A percentile compares a stretch with the other conserved stretches of the same genome.
Conservation (phyloP, 2,329 filamentous ascomycete species). For the Fusarium setosum region DNA sequence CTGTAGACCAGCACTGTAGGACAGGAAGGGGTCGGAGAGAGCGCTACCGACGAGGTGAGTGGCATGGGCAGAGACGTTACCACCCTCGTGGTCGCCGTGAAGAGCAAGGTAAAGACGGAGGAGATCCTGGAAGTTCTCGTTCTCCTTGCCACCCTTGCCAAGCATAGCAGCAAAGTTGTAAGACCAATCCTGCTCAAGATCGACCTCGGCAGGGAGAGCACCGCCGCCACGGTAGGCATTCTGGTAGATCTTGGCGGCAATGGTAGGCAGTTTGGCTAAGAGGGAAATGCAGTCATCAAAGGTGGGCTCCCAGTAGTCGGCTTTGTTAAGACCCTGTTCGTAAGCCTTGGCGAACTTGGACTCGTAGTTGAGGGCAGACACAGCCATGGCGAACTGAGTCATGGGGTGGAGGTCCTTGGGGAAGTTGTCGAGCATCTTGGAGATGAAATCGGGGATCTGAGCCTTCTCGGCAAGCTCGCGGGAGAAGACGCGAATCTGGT, state of each 20-base stretch:
- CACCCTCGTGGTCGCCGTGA: slow-evolving; percentile 97
- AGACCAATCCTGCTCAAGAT: slow-evolving; percentile 92
- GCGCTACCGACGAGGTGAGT: slow-evolving; percentile 96
- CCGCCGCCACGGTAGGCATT: slow-evolving; percentile 83
- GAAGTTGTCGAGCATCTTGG: slow-evolving; percentile 89
- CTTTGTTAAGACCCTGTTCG: slow-evolving; percentile 90
- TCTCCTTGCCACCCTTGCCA: slow-evolving; percentile 86
- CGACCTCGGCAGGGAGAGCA: slow-evolving; percentile 79
- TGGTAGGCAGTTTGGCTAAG: slow-evolving; percentile 94
- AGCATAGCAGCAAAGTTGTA: slow-evolving; percentile 99
- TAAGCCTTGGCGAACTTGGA: slow-evolving; percentile 95
- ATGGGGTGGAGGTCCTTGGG: slow-evolving; percentile 94
- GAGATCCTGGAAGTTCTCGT: slow-evolving; percentile 95
- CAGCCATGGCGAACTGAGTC: slow-evolving; percentile 96
- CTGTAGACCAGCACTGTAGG: slow-evolving; percentile 94
- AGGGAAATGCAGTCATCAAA: slow-evolving; percentile 96
- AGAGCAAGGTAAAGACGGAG: slow-evolving; percentile 94
- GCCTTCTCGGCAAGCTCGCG: slow-evolving; percentile 89
- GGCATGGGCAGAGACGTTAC: slow-evolving; percentile 95
- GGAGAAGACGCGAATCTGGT: slow-evolving; percentile 85
- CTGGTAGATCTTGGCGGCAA: slow-evolving; percentile 98
- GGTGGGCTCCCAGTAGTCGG: slow-evolving; percentile 98
- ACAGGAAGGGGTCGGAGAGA: slow-evolving; percentile 93
- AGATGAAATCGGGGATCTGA: slow-evolving; percentile 83
- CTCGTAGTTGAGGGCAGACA: slow-evolving; percentile 95